These are phyloP conservation scores for Lentithecium fluviatile DNA, from an alignment of 495 filamentous ascomycete genomes.

Conservation along the genomic window DNA sequence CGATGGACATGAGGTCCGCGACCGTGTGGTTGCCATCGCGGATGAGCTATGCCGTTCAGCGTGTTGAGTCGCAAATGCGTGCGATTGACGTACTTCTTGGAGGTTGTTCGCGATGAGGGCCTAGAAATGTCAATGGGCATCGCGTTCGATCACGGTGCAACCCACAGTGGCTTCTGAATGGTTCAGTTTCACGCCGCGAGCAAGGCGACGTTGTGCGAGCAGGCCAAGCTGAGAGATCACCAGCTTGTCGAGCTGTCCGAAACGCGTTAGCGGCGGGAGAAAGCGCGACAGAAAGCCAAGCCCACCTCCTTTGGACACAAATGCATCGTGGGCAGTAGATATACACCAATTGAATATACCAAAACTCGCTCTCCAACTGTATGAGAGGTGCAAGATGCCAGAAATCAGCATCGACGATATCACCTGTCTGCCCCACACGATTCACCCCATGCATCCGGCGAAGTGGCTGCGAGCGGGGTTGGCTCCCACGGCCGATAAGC, in stretches of 20 bases:
- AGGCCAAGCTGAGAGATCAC: constrained; percentile 85
- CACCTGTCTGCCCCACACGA: too few relatives aligned
- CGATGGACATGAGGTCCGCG: constrained; percentile 87
- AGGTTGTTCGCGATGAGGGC: constrained; percentile 87
- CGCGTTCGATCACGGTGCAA: constrained; percentile 15
- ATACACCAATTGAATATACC: constrained; percentile 2
- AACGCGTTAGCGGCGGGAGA: constrained; percentile 17
- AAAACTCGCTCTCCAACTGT: not conserved
- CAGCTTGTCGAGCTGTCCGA: constrained; percentile 86
- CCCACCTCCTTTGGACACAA: constrained; percentile 35
- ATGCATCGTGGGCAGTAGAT: constrained; percentile 16
- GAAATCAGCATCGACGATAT: not conserved
- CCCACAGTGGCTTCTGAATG: constrained; percentile 85
- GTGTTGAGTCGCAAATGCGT: not conserved
- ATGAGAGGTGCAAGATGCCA: not conserved
- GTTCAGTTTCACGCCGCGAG: constrained; percentile 84
- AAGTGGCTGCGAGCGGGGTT: too few relatives aligned
- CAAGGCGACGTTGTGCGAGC: constrained; percentile 84
- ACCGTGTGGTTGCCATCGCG: constrained; percentile 94
- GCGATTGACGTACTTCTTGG: constrained; percentile 66
- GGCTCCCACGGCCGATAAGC: too few relatives aligned
- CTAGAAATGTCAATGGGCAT: constrained; percentile 46
- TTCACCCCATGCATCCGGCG: too few relatives aligned
- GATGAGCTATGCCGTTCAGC: constrained; percentile 62
- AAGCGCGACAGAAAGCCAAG: not conserved